Evolutionary conservation across 2,329 filamentous ascomycete genomes (phyloP), one percentile per base, ranked within the genome.

Genomic region (Cercospora nicotianae): DNA sequence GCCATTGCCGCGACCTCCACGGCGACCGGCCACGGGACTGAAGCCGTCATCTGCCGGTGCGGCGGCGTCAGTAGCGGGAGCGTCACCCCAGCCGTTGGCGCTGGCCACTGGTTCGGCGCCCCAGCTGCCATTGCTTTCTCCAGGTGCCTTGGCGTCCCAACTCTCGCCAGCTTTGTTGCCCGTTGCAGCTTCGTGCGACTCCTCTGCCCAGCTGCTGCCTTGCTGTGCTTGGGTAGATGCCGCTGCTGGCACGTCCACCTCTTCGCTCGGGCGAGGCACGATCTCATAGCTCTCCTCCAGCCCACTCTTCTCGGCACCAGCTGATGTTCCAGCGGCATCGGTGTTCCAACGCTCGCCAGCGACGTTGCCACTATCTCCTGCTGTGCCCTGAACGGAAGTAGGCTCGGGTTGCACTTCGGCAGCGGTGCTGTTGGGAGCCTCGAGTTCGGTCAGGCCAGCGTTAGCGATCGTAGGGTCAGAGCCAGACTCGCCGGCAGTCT

Each of bases 171-270:
- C 75, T 30, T 71, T 65, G 69, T 77, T 78, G 33, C 74, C 75
- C 20, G 73, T 65, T 13, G 70, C 68, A 59, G 72, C 68, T 60
- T 70, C 71, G 61, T 75, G 70, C 16, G 69, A 65, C 87, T 95
- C 91, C 75, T 96, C 93, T 28, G 92, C 92, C 92, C 92, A 96
- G 75, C 89, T 93, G 76, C 90, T 88, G 31, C 84, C 83, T 75
- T 62, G 69, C 67, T 67, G 72, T 67, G 33, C 91, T 6, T 87
- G 88, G 58, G 88, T 86, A n/a, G 87, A 87, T 20, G 79, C 76
- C 13, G 80, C 79, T 20, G 84, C 81, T 42, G 87, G 88, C 42
- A 85, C 87, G 69, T 95, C 91, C 5, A 90, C 90, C 83, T 96
- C 93, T 62, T 87, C 82, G 58, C 89, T 86, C 75, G 94, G 87